Conservation (phyloP, 2,329 filamentous ascomycete species). For the Gyromitra esculenta region DNA sequence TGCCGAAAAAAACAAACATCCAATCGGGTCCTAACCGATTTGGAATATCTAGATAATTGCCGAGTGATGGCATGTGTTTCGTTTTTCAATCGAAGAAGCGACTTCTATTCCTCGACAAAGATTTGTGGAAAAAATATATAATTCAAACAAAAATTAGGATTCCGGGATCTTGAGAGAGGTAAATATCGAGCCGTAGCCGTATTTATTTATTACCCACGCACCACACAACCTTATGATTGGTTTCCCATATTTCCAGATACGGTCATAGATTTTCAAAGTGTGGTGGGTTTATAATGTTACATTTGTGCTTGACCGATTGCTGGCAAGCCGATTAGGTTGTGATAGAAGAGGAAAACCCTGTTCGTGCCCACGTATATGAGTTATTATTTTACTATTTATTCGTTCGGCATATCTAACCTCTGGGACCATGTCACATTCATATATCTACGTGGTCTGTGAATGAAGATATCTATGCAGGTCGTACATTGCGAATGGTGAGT, state of each 20-base stretch:
- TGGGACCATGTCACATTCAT: neutral
- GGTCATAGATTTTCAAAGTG: neutral
- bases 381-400: too few relatives aligned
- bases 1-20: too few relatives aligned
- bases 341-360: neutral
- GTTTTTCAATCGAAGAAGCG: neutral
- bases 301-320: neutral
- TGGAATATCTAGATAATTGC: neutral
- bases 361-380: too few relatives aligned
- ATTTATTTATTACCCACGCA: neutral
- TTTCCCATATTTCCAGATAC: neutral
- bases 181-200: neutral
- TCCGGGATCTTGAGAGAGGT: neutral
- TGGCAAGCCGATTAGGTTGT: neutral
- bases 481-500: neutral
- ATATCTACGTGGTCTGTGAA: neutral
- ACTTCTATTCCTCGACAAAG: neutral
- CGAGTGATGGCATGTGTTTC: slow-evolving; percentile 22
- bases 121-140: neutral
- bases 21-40: neutral
- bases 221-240: neutral
- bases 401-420: too few relatives aligned
- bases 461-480: neutral
- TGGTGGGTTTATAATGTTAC: neutral
- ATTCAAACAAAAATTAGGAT: neutral